Evolutionary conservation across 1,284 basidiomycete species (phyloP), one percentile per base, ranked within the genome.

Genomic region (Earliella scabrosa): DNA sequence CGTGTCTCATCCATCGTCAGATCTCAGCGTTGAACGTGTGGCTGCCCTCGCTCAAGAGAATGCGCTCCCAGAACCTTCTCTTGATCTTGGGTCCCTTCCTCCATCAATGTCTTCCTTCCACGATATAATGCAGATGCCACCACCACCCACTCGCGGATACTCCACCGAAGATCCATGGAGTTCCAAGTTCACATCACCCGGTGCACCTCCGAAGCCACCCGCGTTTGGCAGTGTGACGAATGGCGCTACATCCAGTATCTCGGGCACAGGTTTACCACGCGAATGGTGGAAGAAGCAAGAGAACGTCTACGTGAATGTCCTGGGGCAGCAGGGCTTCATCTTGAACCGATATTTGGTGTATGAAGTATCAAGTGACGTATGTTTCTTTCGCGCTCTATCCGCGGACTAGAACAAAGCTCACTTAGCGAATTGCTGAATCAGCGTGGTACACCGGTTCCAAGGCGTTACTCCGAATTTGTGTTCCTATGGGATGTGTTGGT

Each of bases 271-370:
- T 3, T 71, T 93, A 20, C 87, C 89, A 0, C 78, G 73, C 43
- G 83, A 90, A 27, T 96, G 92, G 90, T 96, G 93, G 92, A 90
- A 85, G 71, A 87, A 80, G 59, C 83, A 92, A 68, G 90, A 93
- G 68, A 81, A 71, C 1, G 83, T 92, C 24, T 77, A 81, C 45
- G 83, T 97, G 27, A 82, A 79, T 45, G 79, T 93, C 45, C 75
- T 90, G 23, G 93, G 93, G 32, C 91, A 90, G 66, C 92, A 95
- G 70, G 94, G 94, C 40, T 95, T 95, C 70, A 85, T 95, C 65
- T 75, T 95, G 58, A 95, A 93, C 61, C 79, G 90, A 56, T 89
- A 92, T 68, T 88, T 84, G 54, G 85, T 92, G 11, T 96, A 95
- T 69, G 86, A 90, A 63, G 77, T 96, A 14, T 77, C 82, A 14